These are phyloP conservation scores for Zygoascus ofunaensis DNA, from an alignment of 805 yeast genomes.

Conservation along the genomic window DNA sequence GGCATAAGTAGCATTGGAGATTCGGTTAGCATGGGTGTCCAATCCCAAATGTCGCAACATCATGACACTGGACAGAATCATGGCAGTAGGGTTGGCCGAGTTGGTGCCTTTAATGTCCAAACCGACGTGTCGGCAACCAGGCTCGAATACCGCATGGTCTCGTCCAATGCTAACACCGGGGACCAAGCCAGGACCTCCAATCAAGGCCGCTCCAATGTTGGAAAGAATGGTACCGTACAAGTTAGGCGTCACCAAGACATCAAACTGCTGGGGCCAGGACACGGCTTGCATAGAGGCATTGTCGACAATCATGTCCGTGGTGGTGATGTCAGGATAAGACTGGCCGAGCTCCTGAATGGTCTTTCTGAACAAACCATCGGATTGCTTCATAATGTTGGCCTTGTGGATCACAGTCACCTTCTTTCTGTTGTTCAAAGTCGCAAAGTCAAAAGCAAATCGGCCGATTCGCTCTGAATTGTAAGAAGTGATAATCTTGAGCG, in stretches of 20 bases:
- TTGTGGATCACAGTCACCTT: constrained; percentile 95
- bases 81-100: constrained; percentile 96
- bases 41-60: constrained; percentile 93
- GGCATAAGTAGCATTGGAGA: constrained; percentile 79
- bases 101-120: constrained; percentile 90
- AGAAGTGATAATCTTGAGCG: constrained; percentile 88
- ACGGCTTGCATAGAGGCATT: constrained; percentile 99
- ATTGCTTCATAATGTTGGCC: constrained; percentile 98
- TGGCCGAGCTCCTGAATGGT: constrained; percentile 83
- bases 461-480: constrained; percentile 95
- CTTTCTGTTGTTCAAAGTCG: constrained; percentile 83
- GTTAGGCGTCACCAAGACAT: constrained; percentile 95
- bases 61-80: constrained; percentile 85
- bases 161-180: constrained; percentile 99
- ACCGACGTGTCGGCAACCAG: constrained; percentile 99
- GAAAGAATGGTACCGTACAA: constrained; percentile 95
- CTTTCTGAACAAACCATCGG: constrained; percentile 95
- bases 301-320: constrained; percentile 92
- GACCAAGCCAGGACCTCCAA: constrained; percentile 97
- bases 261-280: constrained; percentile 95
- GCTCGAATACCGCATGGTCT: constrained; percentile 96
- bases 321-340: constrained; percentile 72
- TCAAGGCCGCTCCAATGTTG: constrained; percentile 94
- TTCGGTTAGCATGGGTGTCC: constrained; percentile 73
- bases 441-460: constrained; percentile 93